These are phyloP conservation scores for Microthlaspi erraticum DNA, from an alignment of 345 rosid species.

Conservation along the genomic window DNA sequence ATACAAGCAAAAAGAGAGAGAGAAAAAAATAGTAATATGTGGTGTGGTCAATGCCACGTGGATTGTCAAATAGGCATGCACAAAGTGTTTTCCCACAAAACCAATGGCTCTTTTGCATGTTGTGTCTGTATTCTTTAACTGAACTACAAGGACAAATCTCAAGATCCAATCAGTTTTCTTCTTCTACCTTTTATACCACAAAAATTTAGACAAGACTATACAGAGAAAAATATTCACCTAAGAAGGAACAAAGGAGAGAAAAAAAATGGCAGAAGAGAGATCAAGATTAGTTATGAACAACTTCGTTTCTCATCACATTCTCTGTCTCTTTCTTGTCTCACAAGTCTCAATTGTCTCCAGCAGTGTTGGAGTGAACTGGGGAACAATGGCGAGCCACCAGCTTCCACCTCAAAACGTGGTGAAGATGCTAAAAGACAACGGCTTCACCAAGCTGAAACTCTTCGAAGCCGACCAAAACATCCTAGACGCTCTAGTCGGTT, in stretches of 20 bases:
- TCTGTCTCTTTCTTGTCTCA: conserved; percentile 35
- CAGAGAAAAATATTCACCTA: background rate
- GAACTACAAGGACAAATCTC: conserved; percentile 51
- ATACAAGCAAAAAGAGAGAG: background rate
- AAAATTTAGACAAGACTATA: background rate
- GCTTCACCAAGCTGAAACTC: conserved; percentile 68
- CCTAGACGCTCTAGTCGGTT: conserved; percentile 60
- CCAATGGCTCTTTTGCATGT: conserved; percentile 39
- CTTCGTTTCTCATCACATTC: conserved; percentile 14
- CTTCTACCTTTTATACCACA: background rate
- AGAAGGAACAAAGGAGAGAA: background rate
- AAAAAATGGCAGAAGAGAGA: conserved; percentile 36
- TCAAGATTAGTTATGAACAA: conserved; percentile 1
- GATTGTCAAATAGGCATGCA: conserved; percentile 40
- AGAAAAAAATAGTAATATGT: background rate
- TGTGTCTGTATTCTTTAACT: conserved; percentile 43
- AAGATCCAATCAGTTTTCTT: conserved; percentile 31
- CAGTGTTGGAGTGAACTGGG: conserved; percentile 77
- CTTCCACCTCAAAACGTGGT: conserved; percentile 73
- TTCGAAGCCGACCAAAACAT: conserved; percentile 77
- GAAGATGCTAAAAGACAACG: conserved; percentile 63
- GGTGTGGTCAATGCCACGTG: conserved; percentile 40
- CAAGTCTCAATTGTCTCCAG: conserved; percentile 31
- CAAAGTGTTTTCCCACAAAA: conserved; percentile 38
- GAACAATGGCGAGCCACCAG: conserved; percentile 70